Conservation (phyloP, 2,329 filamentous ascomycete genomes). For the Trichoderma aggressivum region DNA sequence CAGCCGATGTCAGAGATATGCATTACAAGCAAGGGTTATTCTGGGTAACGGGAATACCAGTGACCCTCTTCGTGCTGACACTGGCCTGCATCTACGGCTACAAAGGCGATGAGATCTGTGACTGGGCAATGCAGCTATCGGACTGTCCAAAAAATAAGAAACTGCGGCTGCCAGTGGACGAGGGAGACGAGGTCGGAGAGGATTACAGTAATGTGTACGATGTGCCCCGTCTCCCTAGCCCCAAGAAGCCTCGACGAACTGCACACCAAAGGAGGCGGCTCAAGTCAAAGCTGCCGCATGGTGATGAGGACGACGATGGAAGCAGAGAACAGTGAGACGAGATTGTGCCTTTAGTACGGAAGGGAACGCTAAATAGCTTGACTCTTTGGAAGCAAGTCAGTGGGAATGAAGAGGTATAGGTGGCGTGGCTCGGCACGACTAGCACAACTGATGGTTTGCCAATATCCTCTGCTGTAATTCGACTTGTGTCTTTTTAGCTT, state of each 20-base stretch:
- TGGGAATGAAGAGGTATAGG: not conserved
- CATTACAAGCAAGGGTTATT: conserved; percentile 37
- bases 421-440: not conserved
- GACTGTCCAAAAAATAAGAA: not conserved
- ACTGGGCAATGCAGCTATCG: not conserved
- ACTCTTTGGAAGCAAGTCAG: not conserved
- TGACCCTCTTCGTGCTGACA: conserved; percentile 33
- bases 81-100: conserved; percentile 27
- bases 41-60: conserved; percentile 39
- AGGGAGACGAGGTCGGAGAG: not conserved
- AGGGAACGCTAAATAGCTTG: not conserved
- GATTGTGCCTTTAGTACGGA: not conserved
- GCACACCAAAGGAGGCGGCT: not conserved
- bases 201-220: not conserved
- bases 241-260: not conserved
- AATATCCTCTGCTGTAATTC: not conserved
- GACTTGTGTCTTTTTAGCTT: not conserved
- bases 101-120: conserved; percentile 21
- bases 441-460: not conserved
- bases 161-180: not conserved
- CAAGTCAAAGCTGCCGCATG: not conserved
- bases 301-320: not conserved
- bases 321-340: not conserved
- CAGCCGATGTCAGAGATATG: conserved; percentile 40
- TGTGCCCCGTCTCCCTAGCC: not conserved